Base-by-base conservation (phyloP, 192 early-diverging fungal genomes). In the Coemansia sp. region DNA sequence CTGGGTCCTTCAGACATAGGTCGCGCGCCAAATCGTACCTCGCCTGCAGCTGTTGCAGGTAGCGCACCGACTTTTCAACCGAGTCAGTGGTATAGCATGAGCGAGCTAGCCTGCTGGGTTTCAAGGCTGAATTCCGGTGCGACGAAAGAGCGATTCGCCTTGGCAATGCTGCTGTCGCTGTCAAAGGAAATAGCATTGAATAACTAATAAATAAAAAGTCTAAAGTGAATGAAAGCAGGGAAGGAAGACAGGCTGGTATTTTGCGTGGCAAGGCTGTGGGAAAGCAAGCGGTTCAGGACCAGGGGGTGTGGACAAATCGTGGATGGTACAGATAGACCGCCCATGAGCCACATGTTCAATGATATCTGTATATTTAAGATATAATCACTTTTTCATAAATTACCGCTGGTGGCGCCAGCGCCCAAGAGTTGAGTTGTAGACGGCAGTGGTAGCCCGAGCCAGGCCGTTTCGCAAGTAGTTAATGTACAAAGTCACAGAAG, bases 1-100 rank as follows among this genome's bases (percentile, higher is more conserved):
- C 76, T 5, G 69, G 31, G 55, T 75, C 70, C 20, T 75, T 67
- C 27, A 78, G 27, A 34, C 80, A 83, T 4, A 78, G 70, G 2
- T 57, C 41, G 27, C 59, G 72, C 9, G 80, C 76, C 36, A 69
- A 42, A 15, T 62, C 59, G 52, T 77, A 78, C 16, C 67, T 67
- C n/a, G 55, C 33, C 3, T 67, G 46, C 62, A 83, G 69, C 59
- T 64, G 75, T 36, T 62, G 41, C 18, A 70, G 33, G 29, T 65
- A 52, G 43, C 38, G 38, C 11, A 42, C 38, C 20, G 61, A 41
- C 34, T 10, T 63, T 24, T 63, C 61, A 18, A 38, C 61, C 40
- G 38, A 63, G n/a, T 27, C 22, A 8, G 61, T 41, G 3, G 61
- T 41, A 22, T 41, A 63, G 6, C 36, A 38, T n/a, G 36, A 24